A percentile compares a stretch with the other conserved stretches of the same genome.
phyloP scores from a whole-genome alignment of 208 protist genomes.

The Crithidia sp. region DNA sequence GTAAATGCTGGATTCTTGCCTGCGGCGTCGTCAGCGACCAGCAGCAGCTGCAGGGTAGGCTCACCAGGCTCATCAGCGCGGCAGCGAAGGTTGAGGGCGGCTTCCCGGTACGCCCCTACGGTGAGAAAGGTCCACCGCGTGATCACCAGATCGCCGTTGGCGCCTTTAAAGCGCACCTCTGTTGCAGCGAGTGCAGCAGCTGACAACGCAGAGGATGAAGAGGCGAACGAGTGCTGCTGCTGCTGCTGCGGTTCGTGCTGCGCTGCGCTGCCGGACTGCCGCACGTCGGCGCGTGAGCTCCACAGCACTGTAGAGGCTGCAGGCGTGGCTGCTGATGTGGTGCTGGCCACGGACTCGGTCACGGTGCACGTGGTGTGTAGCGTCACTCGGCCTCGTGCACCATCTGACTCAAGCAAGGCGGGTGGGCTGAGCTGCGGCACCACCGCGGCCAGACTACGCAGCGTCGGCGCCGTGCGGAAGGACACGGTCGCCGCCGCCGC shows the following conservation, averaged over 20 bases:
- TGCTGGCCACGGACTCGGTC: slow-evolving; percentile 10
- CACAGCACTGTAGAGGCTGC: slow-evolving; percentile 29
- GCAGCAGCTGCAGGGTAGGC: slow-evolving; percentile 34
- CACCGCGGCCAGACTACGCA: slow-evolving; percentile 30
- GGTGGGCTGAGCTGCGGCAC: slow-evolving; percentile 45
- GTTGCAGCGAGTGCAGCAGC: not conserved
- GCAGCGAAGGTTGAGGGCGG: slow-evolving; percentile 50
- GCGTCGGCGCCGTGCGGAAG: slow-evolving; percentile 30
- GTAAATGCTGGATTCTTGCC: not conserved
- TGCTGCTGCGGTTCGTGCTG: not conserved
- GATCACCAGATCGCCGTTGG: slow-evolving; percentile 36
- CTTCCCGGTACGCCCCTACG: slow-evolving; percentile 56
- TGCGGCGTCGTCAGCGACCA: slow-evolving; percentile 15
- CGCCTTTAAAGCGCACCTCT: slow-evolving; percentile 23
- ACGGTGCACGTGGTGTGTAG: slow-evolving; percentile 24
- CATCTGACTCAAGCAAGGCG: slow-evolving; percentile 13
- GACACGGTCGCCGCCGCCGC: not conserved
- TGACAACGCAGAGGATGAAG: not conserved
- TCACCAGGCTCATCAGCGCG: slow-evolving; percentile 14
- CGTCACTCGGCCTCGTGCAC: not conserved
- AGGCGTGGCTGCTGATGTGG: not conserved
- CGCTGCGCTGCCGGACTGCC: not conserved
- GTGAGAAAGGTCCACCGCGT: slow-evolving; percentile 40
- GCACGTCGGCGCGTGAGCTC: slow-evolving; percentile 16
- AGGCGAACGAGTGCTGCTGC: not conserved